phyloP scores from a whole-genome alignment of 2,329 filamentous ascomycete genomes.

The Ophiognomonia clavigignenti-juglandacearum region DNA sequence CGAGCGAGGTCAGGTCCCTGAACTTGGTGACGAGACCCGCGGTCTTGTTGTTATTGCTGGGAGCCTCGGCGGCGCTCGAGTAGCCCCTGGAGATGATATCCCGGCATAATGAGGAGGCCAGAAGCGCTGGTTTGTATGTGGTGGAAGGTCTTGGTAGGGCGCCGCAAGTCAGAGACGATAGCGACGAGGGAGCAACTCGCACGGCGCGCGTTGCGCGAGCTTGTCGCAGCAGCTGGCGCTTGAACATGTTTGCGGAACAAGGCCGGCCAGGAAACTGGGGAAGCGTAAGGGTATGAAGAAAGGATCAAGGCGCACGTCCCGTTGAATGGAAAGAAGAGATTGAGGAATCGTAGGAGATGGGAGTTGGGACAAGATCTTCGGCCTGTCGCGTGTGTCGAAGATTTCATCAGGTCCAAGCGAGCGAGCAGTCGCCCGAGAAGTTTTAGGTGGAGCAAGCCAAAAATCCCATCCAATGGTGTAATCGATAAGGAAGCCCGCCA shows the following conservation, averaged over 20 bases:
- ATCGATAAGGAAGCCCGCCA: background rate
- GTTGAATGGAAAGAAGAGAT: no score
- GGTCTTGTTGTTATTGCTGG: slow-evolving; percentile 7
- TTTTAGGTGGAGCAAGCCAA: background rate
- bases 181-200: slow-evolving; percentile 12
- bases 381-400: background rate
- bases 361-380: background rate
- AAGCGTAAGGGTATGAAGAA: background rate
- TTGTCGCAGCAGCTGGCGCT: slow-evolving; percentile 16
- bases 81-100: slow-evolving; percentile 12
- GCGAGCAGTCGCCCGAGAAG: background rate
- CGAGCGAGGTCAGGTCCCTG: slow-evolving; percentile 36
- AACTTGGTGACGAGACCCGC: slow-evolving; percentile 35
- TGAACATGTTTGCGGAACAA: slow-evolving; percentile 12
- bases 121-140: slow-evolving; percentile 6
- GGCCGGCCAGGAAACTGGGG: background rate
- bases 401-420: background rate
- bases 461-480: background rate
- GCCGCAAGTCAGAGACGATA: slow-evolving; percentile 4
- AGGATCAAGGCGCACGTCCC: no score
- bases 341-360: no score
- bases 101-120: slow-evolving; percentile 9
- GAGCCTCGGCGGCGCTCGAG: slow-evolving; percentile 18
- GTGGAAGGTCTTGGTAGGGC: slow-evolving; percentile 3
- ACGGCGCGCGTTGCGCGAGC: slow-evolving; percentile 13